Conservation (phyloP, 2,329 filamentous ascomycete species). For the Chrysoporthe puriensis region DNA sequence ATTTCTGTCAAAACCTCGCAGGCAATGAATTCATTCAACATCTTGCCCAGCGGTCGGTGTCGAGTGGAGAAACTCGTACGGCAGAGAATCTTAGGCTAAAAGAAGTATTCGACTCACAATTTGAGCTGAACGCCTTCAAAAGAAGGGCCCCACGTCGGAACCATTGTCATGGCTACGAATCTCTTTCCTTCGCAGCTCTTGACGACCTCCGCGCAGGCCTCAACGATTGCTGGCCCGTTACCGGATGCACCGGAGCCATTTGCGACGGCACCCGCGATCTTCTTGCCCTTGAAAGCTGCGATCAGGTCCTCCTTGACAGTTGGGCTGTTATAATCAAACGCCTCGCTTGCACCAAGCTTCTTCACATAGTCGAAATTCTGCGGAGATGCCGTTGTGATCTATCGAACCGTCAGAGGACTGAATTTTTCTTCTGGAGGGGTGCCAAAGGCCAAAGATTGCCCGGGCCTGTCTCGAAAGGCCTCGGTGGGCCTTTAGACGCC, state of each 20-base stretch:
- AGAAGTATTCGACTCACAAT: slow-evolving; percentile 22
- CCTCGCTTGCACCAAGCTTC: slow-evolving; percentile 30
- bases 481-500: too few species aligned
- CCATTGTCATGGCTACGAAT: slow-evolving; percentile 35
- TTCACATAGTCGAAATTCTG: slow-evolving; percentile 41
- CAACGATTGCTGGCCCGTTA: slow-evolving; percentile 35
- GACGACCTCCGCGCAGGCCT: slow-evolving; percentile 26
- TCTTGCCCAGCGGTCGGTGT: too few species aligned
- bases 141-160: slow-evolving; percentile 34
- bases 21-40: too few species aligned
- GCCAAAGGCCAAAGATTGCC: background rate
- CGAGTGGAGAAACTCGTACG: too few species aligned
- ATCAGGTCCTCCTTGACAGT: slow-evolving; percentile 37
- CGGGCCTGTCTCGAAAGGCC: background rate
- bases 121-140: slow-evolving; percentile 34
- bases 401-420: background rate
- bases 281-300: slow-evolving; percentile 35
- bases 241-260: slow-evolving; percentile 33
- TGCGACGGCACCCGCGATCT: slow-evolving; percentile 37
- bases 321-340: slow-evolving; percentile 33
- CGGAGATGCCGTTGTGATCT: slow-evolving; percentile 42
- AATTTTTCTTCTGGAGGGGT: background rate
- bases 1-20: background rate
- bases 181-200: slow-evolving; percentile 33
- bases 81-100: background rate